Evolutionary conservation across 2,329 filamentous ascomycete species (phyloP).

Genomic region (Ceratocystiopsis brevicomis): DNA sequence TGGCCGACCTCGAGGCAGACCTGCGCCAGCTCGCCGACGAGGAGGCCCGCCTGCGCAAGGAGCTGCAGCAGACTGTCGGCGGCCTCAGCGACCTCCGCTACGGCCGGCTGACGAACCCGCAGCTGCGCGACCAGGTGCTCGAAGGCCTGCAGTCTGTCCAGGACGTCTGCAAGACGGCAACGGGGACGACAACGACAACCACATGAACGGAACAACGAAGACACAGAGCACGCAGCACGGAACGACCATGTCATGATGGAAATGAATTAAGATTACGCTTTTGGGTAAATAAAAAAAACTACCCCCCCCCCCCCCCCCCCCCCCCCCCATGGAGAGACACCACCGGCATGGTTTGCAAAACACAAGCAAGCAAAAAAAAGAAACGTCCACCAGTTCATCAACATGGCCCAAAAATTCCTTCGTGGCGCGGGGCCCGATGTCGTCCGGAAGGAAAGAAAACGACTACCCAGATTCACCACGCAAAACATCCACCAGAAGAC

Average conservation of each 20-base stretch:
- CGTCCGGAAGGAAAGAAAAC: too few relatives aligned
- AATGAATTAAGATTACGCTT: too few relatives aligned
- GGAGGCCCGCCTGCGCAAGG: slow-evolving; percentile 36
- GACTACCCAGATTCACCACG: too few relatives aligned
- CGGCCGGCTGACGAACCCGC: slow-evolving; percentile 48
- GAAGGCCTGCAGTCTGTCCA: slow-evolving; percentile 46
- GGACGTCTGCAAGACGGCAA: slow-evolving; percentile 33
- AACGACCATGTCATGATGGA: not conserved
- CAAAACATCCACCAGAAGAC: too few relatives aligned
- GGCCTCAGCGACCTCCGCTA: slow-evolving; percentile 68
- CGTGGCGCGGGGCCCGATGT: too few relatives aligned
- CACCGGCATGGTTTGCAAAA: too few relatives aligned
- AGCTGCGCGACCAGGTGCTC: slow-evolving; percentile 46
- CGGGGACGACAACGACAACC: not conserved
- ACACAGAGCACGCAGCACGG: not conserved
- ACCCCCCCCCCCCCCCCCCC: too few relatives aligned
- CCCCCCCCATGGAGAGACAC: too few relatives aligned
- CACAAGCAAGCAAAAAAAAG: too few relatives aligned
- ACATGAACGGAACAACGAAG: not conserved
- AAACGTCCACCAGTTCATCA: too few relatives aligned
- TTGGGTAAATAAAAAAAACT: too few relatives aligned
- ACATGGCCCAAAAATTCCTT: too few relatives aligned
- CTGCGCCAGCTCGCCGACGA: slow-evolving; percentile 47
- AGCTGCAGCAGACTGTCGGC: slow-evolving; percentile 47
- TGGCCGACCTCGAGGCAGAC: slow-evolving; percentile 45